Percentiles rank a stretch among this genome's conserved stretches.
Evolutionary conservation across 192 early-diverging fungal genomes (phyloP).

Genomic region (Coemansia sp.): DNA sequence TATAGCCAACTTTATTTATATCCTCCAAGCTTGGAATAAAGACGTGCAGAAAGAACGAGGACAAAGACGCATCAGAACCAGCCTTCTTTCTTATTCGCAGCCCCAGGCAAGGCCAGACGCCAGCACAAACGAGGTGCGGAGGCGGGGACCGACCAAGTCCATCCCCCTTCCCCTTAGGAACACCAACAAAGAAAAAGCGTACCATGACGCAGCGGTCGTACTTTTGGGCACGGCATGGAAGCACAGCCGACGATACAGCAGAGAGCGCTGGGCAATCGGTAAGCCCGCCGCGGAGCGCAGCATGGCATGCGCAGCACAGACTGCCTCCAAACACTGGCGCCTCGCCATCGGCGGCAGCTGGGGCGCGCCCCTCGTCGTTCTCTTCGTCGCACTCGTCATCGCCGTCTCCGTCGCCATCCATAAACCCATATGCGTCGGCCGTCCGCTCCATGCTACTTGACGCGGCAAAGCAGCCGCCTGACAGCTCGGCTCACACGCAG

Average conservation of each 20-base stretch:
- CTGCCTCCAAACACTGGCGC: conserved; percentile 30
- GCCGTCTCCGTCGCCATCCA: conserved; percentile 46
- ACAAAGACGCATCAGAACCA: not conserved
- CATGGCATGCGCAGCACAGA: conserved; percentile 10
- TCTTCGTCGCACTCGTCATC: conserved; percentile 47
- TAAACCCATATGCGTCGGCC: conserved; percentile 39
- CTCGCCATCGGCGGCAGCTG: not conserved
- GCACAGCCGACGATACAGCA: conserved; percentile 1
- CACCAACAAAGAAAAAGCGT: not conserved
- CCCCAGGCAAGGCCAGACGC: not conserved
- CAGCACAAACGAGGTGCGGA: conserved; percentile 1
- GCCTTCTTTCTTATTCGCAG: not conserved
- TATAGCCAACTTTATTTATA: too few species aligned
- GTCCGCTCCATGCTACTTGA: conserved; percentile 27
- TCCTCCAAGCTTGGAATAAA: not conserved
- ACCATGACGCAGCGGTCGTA: conserved; percentile 24
- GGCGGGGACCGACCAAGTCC: not conserved
- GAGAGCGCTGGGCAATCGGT: not conserved
- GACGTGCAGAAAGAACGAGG: not conserved
- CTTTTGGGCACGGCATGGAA: conserved; percentile 37
- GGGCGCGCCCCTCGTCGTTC: conserved; percentile 5
- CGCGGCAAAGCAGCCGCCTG: not conserved
- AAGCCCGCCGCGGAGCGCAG: not conserved
- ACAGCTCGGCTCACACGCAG: not conserved
- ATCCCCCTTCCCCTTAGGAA: not conserved